Conservation (phyloP, 2,329 filamentous ascomycete genomes). For the Colletotrichum camelliae region DNA sequence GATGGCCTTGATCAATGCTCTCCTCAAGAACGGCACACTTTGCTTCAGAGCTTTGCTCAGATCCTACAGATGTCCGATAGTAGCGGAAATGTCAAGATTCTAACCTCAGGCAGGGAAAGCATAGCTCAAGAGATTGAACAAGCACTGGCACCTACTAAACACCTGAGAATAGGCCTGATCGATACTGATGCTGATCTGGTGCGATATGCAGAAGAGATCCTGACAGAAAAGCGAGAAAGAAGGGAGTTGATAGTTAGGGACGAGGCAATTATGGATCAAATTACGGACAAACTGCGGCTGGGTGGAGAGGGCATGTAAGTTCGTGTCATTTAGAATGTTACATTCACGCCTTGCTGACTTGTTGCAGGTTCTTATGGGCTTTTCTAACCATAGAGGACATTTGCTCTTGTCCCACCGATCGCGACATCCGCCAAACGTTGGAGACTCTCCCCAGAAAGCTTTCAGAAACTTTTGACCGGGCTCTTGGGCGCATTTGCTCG, state of each 20-base stretch:
- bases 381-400: not conserved
- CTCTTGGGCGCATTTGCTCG: accelerated
- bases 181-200: not conserved
- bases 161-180: accelerated
- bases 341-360: no score
- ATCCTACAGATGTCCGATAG: accelerated
- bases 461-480: accelerated
- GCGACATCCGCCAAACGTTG: accelerated
- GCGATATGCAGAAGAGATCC: accelerated
- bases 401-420: accelerated
- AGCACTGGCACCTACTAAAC: accelerated
- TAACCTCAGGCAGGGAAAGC: not conserved
- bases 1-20: not conserved
- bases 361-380: not conserved
- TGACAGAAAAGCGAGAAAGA: accelerated
- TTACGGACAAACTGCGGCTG: accelerated
- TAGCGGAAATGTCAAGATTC: accelerated
- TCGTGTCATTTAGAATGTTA: no score
- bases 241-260: accelerated
- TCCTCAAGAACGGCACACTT: accelerated
- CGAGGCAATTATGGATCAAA: accelerated
- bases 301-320: constrained; percentile 39
- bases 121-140: accelerated
- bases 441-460: accelerated
- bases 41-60: not conserved